Evolutionary conservation across 2,329 filamentous ascomycete genomes (phyloP).

Genomic region (Fusarium virguliforme): DNA sequence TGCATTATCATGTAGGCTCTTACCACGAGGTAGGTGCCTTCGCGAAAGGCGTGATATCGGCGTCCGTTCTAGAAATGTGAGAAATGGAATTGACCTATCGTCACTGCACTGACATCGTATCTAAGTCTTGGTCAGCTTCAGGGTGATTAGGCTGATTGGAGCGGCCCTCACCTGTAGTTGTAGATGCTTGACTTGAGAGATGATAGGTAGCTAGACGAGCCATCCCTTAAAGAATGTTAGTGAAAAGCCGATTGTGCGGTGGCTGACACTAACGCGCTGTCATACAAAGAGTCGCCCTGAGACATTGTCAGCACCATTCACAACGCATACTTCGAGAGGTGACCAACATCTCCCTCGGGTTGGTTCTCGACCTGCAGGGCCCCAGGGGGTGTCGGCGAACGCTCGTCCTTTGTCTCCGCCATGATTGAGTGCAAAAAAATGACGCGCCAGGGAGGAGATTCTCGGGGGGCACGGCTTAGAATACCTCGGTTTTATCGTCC

Average conservation of each 20-base stretch:
- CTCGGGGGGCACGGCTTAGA: not conserved
- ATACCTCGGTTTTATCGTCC: conserved; percentile 7
- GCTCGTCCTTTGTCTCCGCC: conserved; percentile 7
- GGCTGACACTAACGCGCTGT: not conserved
- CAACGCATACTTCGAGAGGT: not conserved
- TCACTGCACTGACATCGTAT: conserved; percentile 23
- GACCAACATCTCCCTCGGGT: conserved; percentile 4
- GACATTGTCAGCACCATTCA: not conserved
- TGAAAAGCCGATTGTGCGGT: accelerated
- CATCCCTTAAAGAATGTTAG: not conserved
- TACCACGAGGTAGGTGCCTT: conserved; percentile 35
- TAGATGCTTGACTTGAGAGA: conserved; percentile 37
- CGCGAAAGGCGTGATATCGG: conserved; percentile 37
- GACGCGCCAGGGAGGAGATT: not conserved
- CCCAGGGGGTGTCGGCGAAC: not conserved
- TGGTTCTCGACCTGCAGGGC: not conserved
- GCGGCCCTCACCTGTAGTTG: conserved; percentile 22
- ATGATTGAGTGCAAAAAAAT: not conserved
- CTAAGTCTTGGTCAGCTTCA: not conserved
- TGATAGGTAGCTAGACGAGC: conserved; percentile 24
- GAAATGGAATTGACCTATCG: accelerated
- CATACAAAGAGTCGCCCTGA: conserved; percentile 10
- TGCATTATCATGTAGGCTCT: not conserved
- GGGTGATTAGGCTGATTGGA: accelerated
- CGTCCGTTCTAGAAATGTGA: conserved; percentile 18